Evolutionary conservation across 2,329 filamentous ascomycete species (phyloP).

Genomic region (Fulvia fulva): DNA sequence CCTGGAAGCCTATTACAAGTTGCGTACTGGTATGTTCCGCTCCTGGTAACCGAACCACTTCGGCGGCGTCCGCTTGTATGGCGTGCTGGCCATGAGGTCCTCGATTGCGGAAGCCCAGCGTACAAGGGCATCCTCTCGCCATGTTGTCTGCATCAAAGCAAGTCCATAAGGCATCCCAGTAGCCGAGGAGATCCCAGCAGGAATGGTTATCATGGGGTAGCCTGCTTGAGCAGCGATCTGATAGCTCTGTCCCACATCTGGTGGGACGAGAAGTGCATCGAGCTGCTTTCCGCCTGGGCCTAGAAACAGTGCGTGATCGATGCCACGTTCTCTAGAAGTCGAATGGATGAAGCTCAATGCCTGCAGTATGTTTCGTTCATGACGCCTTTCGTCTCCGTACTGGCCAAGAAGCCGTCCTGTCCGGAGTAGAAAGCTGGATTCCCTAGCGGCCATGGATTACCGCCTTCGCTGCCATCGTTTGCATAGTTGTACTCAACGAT

Average conservation of each 20-base stretch:
- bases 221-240: constrained; percentile 72
- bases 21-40: constrained; percentile 35
- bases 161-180: constrained; percentile 46
- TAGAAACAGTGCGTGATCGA: constrained; percentile 60
- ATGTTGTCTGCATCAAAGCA: constrained; percentile 36
- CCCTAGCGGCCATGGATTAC: constrained; percentile 48
- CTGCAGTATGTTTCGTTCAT: constrained; percentile 64
- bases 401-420: constrained; percentile 67
- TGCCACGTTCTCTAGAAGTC: constrained; percentile 60
- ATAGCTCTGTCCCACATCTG: constrained; percentile 63
- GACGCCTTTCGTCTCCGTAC: constrained; percentile 56
- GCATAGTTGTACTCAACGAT: constrained; percentile 58
- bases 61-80: constrained; percentile 29
- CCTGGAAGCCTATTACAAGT: neutral
- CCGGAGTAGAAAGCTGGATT: constrained; percentile 65
- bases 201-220: constrained; percentile 68
- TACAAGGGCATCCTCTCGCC: constrained; percentile 31
- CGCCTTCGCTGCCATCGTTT: constrained; percentile 65
- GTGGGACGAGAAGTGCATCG: constrained; percentile 63
- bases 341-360: constrained; percentile 60
- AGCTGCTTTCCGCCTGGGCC: constrained; percentile 45
- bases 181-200: constrained; percentile 52
- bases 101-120: constrained; percentile 44
- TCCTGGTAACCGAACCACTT: constrained; percentile 38
- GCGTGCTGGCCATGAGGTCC: constrained; percentile 31